A percentile compares a stretch with the other conserved stretches of the same genome.
These are phyloP conservation scores for Xerocomellus dryophilus DNA, from an alignment of 768 basidiomycete genomes.

Conservation along the genomic window DNA sequence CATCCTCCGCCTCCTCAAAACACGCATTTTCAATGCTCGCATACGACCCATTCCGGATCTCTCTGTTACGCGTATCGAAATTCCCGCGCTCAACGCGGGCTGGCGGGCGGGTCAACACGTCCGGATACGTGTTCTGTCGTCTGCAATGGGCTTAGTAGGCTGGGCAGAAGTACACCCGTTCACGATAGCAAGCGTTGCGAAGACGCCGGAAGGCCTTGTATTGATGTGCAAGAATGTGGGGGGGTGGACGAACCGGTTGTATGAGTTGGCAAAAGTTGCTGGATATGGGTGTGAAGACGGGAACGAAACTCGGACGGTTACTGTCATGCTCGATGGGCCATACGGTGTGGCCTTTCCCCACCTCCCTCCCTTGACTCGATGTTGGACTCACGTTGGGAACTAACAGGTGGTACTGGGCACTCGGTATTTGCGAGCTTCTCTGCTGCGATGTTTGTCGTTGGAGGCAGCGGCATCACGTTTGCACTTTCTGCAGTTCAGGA, in stretches of 20 bases:
- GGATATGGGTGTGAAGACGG: constrained; percentile 33
- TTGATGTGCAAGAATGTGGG: constrained; percentile 51
- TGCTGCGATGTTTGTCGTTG: constrained; percentile 52
- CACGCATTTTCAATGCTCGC: constrained; percentile 42
- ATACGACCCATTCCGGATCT: constrained; percentile 46
- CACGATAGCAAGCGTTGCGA: constrained; percentile 45
- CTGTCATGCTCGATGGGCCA: constrained; percentile 52
- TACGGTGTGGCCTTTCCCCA: constrained; percentile 37
- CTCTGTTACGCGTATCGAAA: constrained; percentile 44
- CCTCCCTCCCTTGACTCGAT: not conserved
- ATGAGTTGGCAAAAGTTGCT: constrained; percentile 37
- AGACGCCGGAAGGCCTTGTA: constrained; percentile 44
- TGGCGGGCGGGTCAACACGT: constrained; percentile 65
- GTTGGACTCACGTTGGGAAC: constrained; percentile 2
- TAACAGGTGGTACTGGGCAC: constrained; percentile 42
- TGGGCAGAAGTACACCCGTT: constrained; percentile 52
- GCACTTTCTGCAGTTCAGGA: constrained; percentile 51
- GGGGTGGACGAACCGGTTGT: constrained; percentile 47
- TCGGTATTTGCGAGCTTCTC: constrained; percentile 49
- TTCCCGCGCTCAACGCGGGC: constrained; percentile 44
- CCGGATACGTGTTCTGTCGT: constrained; percentile 44
- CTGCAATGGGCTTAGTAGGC: constrained; percentile 38
- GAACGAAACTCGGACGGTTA: constrained; percentile 28
- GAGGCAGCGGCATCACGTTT: constrained; percentile 62
- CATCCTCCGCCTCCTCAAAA: constrained; percentile 44